Conservation (phyloP, 768 basidiomycete species). For the Infundibulicybe gibba region DNA sequence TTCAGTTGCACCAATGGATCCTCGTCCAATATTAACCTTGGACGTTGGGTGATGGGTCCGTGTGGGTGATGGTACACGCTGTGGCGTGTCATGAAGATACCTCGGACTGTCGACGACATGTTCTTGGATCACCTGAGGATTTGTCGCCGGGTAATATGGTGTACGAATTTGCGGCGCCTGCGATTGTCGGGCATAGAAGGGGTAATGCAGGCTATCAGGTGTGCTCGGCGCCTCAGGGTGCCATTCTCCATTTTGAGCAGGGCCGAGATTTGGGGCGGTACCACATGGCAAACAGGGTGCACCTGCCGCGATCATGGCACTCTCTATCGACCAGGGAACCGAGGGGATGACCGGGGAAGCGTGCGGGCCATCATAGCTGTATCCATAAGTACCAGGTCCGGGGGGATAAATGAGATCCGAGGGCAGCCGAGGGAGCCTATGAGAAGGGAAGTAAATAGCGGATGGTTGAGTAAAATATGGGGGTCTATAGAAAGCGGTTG, state of each 20-base stretch:
- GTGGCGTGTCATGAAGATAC: slow-evolving; percentile 13
- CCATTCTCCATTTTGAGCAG: too few species aligned
- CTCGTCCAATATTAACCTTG: slow-evolving; percentile 1
- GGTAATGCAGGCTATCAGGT: not conserved
- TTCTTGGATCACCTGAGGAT: slow-evolving; percentile 4
- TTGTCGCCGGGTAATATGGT: not conserved
- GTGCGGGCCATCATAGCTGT: too few species aligned
- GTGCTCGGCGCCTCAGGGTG: too few species aligned
- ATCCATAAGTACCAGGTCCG: too few species aligned
- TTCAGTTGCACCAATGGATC: slow-evolving; percentile 17
- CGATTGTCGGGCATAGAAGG: not conserved
- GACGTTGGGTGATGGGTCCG: slow-evolving; percentile 4
- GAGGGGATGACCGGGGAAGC: too few species aligned
- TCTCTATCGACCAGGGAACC: too few species aligned
- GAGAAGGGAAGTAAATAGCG: too few species aligned
- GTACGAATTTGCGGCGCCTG: slow-evolving; percentile 5
- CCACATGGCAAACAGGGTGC: too few species aligned
- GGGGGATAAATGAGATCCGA: slow-evolving; percentile 6
- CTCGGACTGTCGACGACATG: not conserved
- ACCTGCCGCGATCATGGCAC: too few species aligned
- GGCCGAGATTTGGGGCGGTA: too few species aligned
- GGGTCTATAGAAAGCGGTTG: too few species aligned
- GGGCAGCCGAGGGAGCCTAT: slow-evolving; percentile 2
- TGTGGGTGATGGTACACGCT: slow-evolving; percentile 19
- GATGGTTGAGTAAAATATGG: too few species aligned